These are phyloP conservation scores for Filobasidium floriforme DNA, from an alignment of 768 basidiomycete species.

Conservation along the genomic window DNA sequence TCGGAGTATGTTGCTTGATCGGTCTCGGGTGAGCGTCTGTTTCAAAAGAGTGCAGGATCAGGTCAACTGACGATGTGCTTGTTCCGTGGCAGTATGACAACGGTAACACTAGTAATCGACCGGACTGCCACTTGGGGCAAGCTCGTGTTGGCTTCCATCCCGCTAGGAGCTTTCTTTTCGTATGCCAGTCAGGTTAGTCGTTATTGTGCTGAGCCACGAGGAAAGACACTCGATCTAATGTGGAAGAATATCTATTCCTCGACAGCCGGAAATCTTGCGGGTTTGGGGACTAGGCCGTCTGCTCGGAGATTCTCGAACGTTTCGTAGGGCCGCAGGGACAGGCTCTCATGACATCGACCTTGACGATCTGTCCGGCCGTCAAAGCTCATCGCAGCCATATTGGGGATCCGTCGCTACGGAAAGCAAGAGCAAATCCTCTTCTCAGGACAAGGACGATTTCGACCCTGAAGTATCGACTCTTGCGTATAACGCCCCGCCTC, in stretches of 20 bases:
- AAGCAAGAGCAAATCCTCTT: too few species aligned
- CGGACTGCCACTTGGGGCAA: conserved; percentile 3
- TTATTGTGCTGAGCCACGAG: not conserved
- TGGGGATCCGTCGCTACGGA: too few species aligned
- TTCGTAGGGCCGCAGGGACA: too few species aligned
- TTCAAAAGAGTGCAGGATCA: not conserved
- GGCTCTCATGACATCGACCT: too few species aligned
- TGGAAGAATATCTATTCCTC: too few species aligned
- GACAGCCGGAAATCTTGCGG: not conserved
- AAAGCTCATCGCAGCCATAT: too few species aligned
- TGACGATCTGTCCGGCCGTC: too few species aligned
- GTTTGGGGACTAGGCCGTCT: not conserved
- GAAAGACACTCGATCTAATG: too few species aligned
- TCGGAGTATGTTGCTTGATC: not conserved
- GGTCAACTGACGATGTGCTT: not conserved
- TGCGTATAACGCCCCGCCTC: too few species aligned
- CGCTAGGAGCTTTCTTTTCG: not conserved
- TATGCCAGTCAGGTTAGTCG: not conserved
- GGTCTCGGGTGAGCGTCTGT: not conserved
- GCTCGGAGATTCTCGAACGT: not conserved
- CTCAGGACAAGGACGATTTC: too few species aligned
- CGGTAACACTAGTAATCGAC: not conserved
- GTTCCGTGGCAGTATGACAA: not conserved
- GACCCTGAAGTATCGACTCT: too few species aligned
- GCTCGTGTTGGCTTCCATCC: conserved; percentile 4